These are phyloP conservation scores for Lactarius pseudohatsudake DNA, from an alignment of 768 basidiomycete species.

Conservation along the genomic window DNA sequence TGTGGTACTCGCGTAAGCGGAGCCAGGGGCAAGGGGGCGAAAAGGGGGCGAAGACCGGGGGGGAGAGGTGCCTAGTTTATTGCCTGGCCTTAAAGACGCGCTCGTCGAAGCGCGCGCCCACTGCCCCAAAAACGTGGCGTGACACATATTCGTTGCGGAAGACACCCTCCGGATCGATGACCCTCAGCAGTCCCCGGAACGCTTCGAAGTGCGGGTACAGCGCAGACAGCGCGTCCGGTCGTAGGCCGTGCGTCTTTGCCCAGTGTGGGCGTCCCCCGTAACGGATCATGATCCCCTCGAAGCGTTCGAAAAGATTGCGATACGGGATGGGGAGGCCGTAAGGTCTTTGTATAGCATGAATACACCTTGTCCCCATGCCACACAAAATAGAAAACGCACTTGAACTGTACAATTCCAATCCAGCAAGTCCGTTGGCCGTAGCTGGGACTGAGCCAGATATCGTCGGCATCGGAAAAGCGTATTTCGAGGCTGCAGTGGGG, in stretches of 20 bases:
- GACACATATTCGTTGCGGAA: slow-evolving; percentile 89
- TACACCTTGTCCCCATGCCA: neutral
- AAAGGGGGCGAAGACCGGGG: neutral
- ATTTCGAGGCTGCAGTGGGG: slow-evolving; percentile 95
- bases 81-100: slow-evolving; percentile 48
- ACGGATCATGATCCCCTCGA: slow-evolving; percentile 65
- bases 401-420: slow-evolving; percentile 98
- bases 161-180: slow-evolving; percentile 71
- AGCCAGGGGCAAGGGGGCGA: slow-evolving; percentile 15
- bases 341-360: slow-evolving; percentile 50
- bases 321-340: slow-evolving; percentile 85
- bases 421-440: slow-evolving; percentile 78
- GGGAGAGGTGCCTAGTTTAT: neutral
- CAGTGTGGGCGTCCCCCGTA: slow-evolving; percentile 90
- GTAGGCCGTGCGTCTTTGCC: slow-evolving; percentile 86
- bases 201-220: slow-evolving; percentile 83
- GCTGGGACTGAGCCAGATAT: slow-evolving; percentile 93
- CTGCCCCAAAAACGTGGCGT: slow-evolving; percentile 78
- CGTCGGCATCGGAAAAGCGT: slow-evolving; percentile 82
- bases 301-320: slow-evolving; percentile 69
- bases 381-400: slow-evolving; percentile 51
- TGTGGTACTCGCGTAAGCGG: slow-evolving; percentile 17
- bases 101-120: slow-evolving; percentile 40
- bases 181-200: slow-evolving; percentile 63
- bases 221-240: slow-evolving; percentile 57